Evolutionary conservation across 2,329 filamentous ascomycete genomes (phyloP).

Genomic region (Knufia fluminis): DNA sequence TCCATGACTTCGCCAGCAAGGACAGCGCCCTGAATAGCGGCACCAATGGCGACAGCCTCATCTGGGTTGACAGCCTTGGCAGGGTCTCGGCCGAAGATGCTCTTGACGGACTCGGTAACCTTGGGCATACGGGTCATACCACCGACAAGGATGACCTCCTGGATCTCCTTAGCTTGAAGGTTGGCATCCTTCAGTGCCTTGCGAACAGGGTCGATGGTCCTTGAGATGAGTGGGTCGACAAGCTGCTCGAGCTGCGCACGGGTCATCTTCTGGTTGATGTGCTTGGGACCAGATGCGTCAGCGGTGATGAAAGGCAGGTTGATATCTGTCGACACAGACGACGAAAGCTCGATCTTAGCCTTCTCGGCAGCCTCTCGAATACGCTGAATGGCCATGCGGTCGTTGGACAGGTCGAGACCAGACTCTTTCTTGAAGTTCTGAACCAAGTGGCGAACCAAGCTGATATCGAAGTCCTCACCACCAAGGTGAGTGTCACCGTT

Average conservation of each 20-base stretch:
- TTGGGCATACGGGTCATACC: conserved; percentile 99
- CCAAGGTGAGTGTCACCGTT: conserved; percentile 97
- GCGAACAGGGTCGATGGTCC: conserved; percentile 83
- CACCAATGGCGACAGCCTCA: conserved; percentile 95
- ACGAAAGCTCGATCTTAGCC: conserved; percentile 98
- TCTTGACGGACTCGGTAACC: conserved; percentile 91
- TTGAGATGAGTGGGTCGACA: conserved; percentile 77
- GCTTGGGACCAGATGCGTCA: conserved; percentile 89
- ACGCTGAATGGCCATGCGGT: conserved; percentile 98
- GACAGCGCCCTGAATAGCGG: conserved; percentile 92
- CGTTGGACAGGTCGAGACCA: conserved; percentile 75
- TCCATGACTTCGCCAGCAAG: conserved; percentile 95
- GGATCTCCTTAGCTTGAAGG: conserved; percentile 84
- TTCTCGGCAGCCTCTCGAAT: conserved; percentile 98
- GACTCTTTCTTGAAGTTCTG: conserved; percentile 95
- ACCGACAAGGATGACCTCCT: conserved; percentile 96
- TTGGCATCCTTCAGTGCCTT: conserved; percentile 95
- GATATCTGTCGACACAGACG: conserved; percentile 90
- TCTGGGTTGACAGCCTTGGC: conserved; percentile 98
- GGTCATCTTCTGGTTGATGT: conserved; percentile 94
- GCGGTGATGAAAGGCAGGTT: conserved; percentile 98
- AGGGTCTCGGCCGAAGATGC: conserved; percentile 89
- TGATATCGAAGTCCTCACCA: conserved; percentile 97
- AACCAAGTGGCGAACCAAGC: conserved; percentile 85
- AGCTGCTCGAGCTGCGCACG: conserved; percentile 88